Evolutionary conservation across 768 basidiomycete genomes (phyloP), one percentile per base, ranked within the genome.

Genomic region (Naganishia vaughanmartiniae): DNA sequence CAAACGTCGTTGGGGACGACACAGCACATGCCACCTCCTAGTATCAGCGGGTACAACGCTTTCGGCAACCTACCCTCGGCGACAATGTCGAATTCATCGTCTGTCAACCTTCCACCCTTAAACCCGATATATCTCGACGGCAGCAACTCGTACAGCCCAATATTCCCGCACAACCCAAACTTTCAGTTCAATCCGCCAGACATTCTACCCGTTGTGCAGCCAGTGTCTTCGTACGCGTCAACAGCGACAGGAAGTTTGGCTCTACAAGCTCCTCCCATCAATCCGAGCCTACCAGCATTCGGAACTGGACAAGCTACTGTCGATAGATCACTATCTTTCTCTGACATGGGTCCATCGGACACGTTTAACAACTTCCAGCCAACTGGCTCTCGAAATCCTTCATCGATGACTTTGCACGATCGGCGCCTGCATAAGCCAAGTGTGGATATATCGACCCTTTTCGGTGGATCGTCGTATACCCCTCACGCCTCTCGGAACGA

Each of bases 371-470:
- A 21, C 21, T 51, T 51, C 24, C 24, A 21, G 48, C 24, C 48
- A 4, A 51, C 48, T 51, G n/a, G 48, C 48, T 51, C 48, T 7
- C n/a, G n/a, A 6, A 26, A 51, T n/a, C 4, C 17, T 51, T n/a
- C 48, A 51, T 7, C 21, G 4, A 24, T n/a, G 19, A 26, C 57
- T 4, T 21, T 58, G 5, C n/a, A 58, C 33, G 34, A 36, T 15
- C 30, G 34, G 57, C 30, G 57, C n/a, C 10, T 58, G 33, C 21
- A 11, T 10, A 58, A 36, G 21, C 33, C 57, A 24, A 36, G 21
- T 24, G 57, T 36, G 30, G 34, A 58, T 58, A 58, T 58, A n/a
- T 33, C 57, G 34, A 58, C 57, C 33, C 57, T 58, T 58, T 58
- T 58, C 24, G 57, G 54, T 5, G 54, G 57, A 12, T 58, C 21